Conservation (phyloP, 2,329 filamentous ascomycete genomes). For the Myrmaecium sp. region DNA sequence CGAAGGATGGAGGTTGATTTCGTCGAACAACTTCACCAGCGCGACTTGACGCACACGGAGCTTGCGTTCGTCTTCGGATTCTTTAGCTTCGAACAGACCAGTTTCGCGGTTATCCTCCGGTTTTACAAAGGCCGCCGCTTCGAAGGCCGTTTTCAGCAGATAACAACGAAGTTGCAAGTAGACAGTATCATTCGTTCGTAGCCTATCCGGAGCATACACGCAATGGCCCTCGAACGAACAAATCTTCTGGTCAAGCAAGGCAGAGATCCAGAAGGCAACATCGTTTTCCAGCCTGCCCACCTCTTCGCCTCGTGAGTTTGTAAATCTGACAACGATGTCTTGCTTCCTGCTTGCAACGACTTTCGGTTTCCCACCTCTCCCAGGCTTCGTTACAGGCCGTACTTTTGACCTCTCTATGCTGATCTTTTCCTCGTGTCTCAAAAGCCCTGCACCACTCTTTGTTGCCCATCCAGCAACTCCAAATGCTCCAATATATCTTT, state of each 20-base stretch:
- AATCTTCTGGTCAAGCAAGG: slow-evolving; percentile 75
- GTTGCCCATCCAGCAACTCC: slow-evolving; percentile 88
- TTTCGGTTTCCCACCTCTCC: slow-evolving; percentile 22
- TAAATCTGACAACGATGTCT: slow-evolving; percentile 86
- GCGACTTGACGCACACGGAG: slow-evolving; percentile 73
- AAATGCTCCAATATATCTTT: slow-evolving; percentile 77
- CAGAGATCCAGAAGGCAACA: slow-evolving; percentile 78
- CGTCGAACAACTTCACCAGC: slow-evolving; percentile 74
- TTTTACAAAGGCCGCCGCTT: slow-evolving; percentile 42
- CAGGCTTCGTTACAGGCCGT: slow-evolving; percentile 33
- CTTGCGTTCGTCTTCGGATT: slow-evolving; percentile 70
- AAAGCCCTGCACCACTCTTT: slow-evolving; percentile 54
- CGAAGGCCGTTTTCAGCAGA: slow-evolving; percentile 58
- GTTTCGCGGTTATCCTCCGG: slow-evolving; percentile 54
- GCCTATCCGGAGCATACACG: slow-evolving; percentile 70
- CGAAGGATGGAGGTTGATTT: slow-evolving; percentile 67
- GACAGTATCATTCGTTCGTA: slow-evolving; percentile 87
- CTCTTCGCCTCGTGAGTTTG: slow-evolving; percentile 60
- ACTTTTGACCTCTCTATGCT: slow-evolving; percentile 75
- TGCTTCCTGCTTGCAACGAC: slow-evolving; percentile 46
- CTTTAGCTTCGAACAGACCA: slow-evolving; percentile 66
- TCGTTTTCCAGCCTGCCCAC: slow-evolving; percentile 79
- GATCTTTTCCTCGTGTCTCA: slow-evolving; percentile 70
- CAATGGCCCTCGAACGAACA: slow-evolving; percentile 77
- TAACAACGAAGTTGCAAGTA: slow-evolving; percentile 74